Base-by-base conservation (phyloP, 164 flowering plant genomes). In the Taxillus chinensis region DNA sequence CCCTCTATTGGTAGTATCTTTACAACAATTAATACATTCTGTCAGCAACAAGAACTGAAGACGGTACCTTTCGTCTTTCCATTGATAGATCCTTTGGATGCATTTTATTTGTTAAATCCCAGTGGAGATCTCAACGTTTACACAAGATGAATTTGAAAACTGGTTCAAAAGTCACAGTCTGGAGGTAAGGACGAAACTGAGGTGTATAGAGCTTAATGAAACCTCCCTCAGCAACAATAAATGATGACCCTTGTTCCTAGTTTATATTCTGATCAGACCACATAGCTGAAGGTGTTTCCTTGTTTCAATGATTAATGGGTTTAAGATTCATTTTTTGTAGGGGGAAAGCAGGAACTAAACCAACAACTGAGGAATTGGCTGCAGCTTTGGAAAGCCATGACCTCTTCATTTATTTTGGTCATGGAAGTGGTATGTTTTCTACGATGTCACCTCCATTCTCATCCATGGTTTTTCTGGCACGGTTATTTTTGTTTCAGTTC, bases 391-490 rank as follows among this genome's bases (percentile, higher is more conserved):
- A 80, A 74, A 78, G 54, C 64, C 97, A 85, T 67, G 96, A 95
- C 64, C 89, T 95, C 52, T 95, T 86, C 64, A 69, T 91, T 59
- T 95, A 95, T 73, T 77, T 91, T 42, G 99, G 99, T 42, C 99
- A 95, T 80, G 99, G 97, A 73, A 87, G 95, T 73, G 99, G 99
- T 95, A 86, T 37, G 84, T 48, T 57, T 62, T 52, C 15, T 60
- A 51, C 14, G 27, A 15, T 51, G 4, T 15, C 27, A 4, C 15
- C 27, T 11, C 55, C 2, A 5, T 3, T 48, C 12, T 48, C 4
- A 2, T 43, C 46, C 10, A 43, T 43, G 46, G 10, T 5, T 43
- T 9, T 43, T 1, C 46, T 43, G 46, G 46, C 10, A 43, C 10
- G 46, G 46, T 43, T 43, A 43, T 43, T 7, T 48, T 3, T 51